phyloP scores from a whole-genome alignment of 306 rosid genomes.

The Ochetophila trinervis region DNA sequence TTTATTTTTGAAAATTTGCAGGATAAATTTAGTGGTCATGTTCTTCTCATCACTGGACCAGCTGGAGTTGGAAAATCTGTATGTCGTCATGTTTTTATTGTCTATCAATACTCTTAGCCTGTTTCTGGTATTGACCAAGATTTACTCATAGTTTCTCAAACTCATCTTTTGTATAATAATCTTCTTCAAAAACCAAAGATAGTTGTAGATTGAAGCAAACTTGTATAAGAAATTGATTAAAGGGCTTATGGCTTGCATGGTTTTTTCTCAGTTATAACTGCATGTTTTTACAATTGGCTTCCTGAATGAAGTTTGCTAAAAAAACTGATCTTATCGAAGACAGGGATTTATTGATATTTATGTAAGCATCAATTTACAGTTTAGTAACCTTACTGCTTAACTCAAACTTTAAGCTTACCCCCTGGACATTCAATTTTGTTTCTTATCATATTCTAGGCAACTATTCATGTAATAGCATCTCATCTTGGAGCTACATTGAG shows the following conservation, averaged over 20 bases:
- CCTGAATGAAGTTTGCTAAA: slow-evolving; percentile 3
- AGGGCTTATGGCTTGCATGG: background rate
- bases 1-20: slow-evolving; percentile 34
- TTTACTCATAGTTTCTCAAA: background rate
- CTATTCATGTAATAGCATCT: slow-evolving; percentile 69
- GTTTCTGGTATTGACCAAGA: slow-evolving; percentile 4
- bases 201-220: background rate
- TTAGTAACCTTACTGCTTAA: slow-evolving; percentile 1
- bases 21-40: slow-evolving; percentile 45
- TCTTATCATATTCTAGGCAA: slow-evolving; percentile 47
- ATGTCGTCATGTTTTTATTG: slow-evolving; percentile 32
- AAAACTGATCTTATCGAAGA: background rate
- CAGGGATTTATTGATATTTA: background rate
- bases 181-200: background rate
- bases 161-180: background rate
- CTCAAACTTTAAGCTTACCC: background rate
- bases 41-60: slow-evolving; percentile 75
- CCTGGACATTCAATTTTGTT: background rate
- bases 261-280: background rate
- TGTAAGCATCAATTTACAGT: background rate
- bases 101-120: slow-evolving; percentile 16
- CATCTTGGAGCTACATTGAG: slow-evolving; percentile 64
- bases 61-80: slow-evolving; percentile 97
- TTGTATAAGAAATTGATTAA: background rate
- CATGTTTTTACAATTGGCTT: background rate